These are phyloP conservation scores for Danielia oregonensis DNA, from an alignment of 805 yeast genomes.

Conservation along the genomic window DNA sequence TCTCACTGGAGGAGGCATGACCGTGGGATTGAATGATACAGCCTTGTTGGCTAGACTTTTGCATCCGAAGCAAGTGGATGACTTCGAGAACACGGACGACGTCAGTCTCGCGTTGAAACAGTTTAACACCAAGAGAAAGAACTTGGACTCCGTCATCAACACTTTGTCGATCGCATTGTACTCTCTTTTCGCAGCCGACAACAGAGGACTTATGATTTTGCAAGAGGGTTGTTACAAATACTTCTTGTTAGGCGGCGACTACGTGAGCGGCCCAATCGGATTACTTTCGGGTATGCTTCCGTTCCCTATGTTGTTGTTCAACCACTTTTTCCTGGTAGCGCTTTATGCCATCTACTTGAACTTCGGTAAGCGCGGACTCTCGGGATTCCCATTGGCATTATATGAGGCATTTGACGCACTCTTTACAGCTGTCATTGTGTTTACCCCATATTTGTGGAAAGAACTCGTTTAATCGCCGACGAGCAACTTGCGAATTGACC, in stretches of 20 bases:
- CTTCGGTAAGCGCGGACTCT: constrained; percentile 58
- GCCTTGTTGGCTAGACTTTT: constrained; percentile 63
- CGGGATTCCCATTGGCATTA: constrained; percentile 67
- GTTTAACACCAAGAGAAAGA: constrained; percentile 78
- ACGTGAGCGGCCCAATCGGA: constrained; percentile 74
- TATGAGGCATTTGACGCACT: constrained; percentile 65
- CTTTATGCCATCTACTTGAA: constrained; percentile 75
- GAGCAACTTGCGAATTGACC: too few relatives aligned
- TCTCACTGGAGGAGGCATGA: constrained; percentile 98
- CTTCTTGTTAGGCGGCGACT: constrained; percentile 79
- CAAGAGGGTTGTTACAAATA: constrained; percentile 89
- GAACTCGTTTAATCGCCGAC: constrained; percentile 44
- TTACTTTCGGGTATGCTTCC: constrained; percentile 81
- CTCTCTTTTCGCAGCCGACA: constrained; percentile 85
- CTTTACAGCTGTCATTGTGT: constrained; percentile 69
- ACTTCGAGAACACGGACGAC: constrained; percentile 53
- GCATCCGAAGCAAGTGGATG: constrained; percentile 34
- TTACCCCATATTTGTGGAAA: constrained; percentile 69
- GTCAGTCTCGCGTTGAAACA: constrained; percentile 55
- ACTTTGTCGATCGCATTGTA: constrained; percentile 88
- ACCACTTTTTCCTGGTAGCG: constrained; percentile 89
- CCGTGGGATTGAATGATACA: constrained; percentile 90
- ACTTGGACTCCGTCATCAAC: constrained; percentile 78
- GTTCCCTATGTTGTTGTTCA: constrained; percentile 66
- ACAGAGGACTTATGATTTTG: constrained; percentile 56